These are phyloP conservation scores for Sporothrix schenckii DNA, from an alignment of 2,329 filamentous ascomycete genomes.

Conservation along the genomic window DNA sequence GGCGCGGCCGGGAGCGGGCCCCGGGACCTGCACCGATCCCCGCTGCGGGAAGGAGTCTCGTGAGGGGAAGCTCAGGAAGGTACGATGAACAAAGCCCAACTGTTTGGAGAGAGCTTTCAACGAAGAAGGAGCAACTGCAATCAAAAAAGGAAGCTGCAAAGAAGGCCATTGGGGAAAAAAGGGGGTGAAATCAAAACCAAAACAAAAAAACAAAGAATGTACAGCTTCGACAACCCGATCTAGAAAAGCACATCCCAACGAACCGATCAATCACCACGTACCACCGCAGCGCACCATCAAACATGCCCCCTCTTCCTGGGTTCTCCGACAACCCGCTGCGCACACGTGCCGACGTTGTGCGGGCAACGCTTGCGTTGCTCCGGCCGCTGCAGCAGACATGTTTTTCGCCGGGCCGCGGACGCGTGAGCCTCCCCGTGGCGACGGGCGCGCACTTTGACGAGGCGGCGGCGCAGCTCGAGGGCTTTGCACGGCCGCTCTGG, in stretches of 20 bases:
- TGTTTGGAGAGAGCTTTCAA: background rate
- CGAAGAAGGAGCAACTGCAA: background rate
- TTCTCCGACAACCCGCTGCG: conserved; percentile 49
- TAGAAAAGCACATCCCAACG: background rate
- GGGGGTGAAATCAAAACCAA: background rate
- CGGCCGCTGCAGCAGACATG: conserved; percentile 41
- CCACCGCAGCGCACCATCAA: background rate
- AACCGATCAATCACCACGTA: background rate
- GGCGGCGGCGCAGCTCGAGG: conserved; percentile 50
- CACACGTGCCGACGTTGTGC: conserved; percentile 44
- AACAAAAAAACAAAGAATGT: background rate
- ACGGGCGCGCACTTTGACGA: conserved; percentile 52
- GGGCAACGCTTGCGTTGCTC: conserved; percentile 44
- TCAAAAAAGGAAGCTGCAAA: background rate
- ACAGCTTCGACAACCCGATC: background rate
- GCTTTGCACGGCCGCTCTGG: conserved; percentile 49
- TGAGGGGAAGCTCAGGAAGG: conserved; percentile 19
- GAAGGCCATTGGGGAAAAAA: background rate
- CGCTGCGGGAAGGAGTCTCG: conserved; percentile 18
- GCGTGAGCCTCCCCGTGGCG: conserved; percentile 45
- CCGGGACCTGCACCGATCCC: conserved; percentile 25
- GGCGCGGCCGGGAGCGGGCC: background rate
- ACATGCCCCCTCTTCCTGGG: conserved; percentile 46
- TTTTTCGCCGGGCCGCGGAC: conserved; percentile 44
- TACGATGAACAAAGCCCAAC: background rate